phyloP scores from a whole-genome alignment of 805 yeast genomes.

The Peterozyma xylosa region DNA sequence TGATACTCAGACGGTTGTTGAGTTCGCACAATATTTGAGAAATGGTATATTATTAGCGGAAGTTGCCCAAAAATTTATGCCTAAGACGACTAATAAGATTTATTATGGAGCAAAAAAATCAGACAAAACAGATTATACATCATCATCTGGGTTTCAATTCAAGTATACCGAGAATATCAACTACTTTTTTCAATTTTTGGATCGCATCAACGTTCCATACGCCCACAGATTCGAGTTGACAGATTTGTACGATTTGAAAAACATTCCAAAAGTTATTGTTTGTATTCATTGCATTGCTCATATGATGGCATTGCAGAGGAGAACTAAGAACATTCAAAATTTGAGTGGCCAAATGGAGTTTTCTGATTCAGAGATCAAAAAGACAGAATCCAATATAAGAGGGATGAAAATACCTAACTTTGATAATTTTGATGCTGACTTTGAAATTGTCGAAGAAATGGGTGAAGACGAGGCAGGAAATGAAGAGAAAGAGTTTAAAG shows the following conservation, averaged over 20 bases:
- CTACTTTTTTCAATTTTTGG: slow-evolving; percentile 65
- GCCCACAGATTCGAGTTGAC: slow-evolving; percentile 86
- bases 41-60: slow-evolving; percentile 86
- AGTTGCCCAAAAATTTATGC: slow-evolving; percentile 64
- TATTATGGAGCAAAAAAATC: slow-evolving; percentile 33
- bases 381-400: slow-evolving; percentile 60
- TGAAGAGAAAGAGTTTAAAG: slow-evolving; percentile 1
- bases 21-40: slow-evolving; percentile 55
- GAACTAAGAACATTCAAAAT: slow-evolving; percentile 54
- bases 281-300: slow-evolving; percentile 85
- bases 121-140: slow-evolving; percentile 15
- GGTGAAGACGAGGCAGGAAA: slow-evolving; percentile 8
- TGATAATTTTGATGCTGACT: slow-evolving; percentile 29
- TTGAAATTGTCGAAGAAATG: slow-evolving; percentile 16
- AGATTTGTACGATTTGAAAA: slow-evolving; percentile 86
- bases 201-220: slow-evolving; percentile 71
- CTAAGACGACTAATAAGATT: slow-evolving; percentile 51
- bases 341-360: slow-evolving; percentile 59
- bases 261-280: slow-evolving; percentile 89
- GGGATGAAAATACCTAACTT: slow-evolving; percentile 77
- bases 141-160: slow-evolving; percentile 51
- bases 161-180: slow-evolving; percentile 91
- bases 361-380: slow-evolving; percentile 57
- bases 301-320: slow-evolving; percentile 51
- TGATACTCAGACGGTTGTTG: slow-evolving; percentile 28